Base-by-base conservation (phyloP, 2,329 filamentous ascomycete species). In the Ophiocordyceps sinensis region DNA sequence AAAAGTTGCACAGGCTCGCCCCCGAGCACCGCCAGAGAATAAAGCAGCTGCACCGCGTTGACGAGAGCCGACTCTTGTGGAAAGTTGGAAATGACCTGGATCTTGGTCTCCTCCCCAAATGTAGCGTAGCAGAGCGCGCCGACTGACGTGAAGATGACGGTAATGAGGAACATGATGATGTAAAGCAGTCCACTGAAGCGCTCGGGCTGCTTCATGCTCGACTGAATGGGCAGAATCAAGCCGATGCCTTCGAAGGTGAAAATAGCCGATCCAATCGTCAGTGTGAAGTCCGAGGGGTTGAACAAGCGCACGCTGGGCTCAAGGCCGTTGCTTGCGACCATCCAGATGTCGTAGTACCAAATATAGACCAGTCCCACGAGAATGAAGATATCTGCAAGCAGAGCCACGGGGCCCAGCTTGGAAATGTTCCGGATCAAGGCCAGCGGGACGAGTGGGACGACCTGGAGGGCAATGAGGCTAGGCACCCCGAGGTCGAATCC, bases 231-330 rank as follows among this genome's bases (percentile, higher is more conserved):
- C 9, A 86, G 64, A 47, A 86, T 84, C 21, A 86, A 72, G 1
- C 82, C 82, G 37, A 86, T 85, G 38, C 82, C 82, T 55, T 86
- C 82, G 49, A 85, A 86, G 0, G 82, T 85, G 61, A 85, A 86
- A 53, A 86, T 85, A 31, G 79, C 76, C 2, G 79, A 75, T 40
- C 82, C 82, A 38, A 86, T 71, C 23, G 80, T 85, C 41, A 85
- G 64, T 0, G 82, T 80, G 54, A 79, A 85, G 42, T 73, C 67
- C 23, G 67, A 63, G 0, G 81, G 75, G 57, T 85, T 85, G 68
- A 85, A 85, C 13, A 82, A 64, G 39, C 67, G 63, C n/a, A 85
- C 77, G 0, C 70, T 73, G 1, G 69, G 62, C 45, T 76, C 68
- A 41, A 80, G 64, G 41, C 80, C 79, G 17, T 68, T 56, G 5